Evolutionary conservation across 306 rosid species (phyloP), one percentile per base, ranked within the genome.

Genomic region (Mucuna pruriens): DNA sequence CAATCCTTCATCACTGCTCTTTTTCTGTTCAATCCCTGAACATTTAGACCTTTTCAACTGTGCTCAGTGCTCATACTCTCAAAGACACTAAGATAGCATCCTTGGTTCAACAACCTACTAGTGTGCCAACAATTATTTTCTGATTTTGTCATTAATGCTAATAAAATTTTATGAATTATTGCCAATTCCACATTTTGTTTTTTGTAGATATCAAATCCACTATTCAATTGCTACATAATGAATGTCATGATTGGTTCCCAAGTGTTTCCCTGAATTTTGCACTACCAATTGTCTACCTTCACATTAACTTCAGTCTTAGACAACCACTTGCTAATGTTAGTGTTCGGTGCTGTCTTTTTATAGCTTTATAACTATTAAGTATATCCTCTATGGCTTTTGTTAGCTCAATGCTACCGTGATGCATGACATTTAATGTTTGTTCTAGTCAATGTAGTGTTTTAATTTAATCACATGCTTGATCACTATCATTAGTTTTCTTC

Each of bases 11-110:
- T 81, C 31, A 80, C 25, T 65, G 12, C 52, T 79, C 54, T 79
- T 71, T 71, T 76, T 85, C 26, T 62, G 45, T 73, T 73, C 79
- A 36, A 49, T 60, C 25, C 58, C 45, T 62, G 31, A 16, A 63
- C 40, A 19, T 23, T 52, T 36, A 45, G 15, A 68, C 5, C 8
- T 75, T 62, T 44, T 45, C 63, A 29, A 84, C n/a, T 8, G 52
- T 49, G 42, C 44, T 67, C 38, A 38, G 38, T 75, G 40, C 71
- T 40, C 62, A 66, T 5, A 57, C 45, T 71, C 54, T 3, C 15
- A 22, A 76, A 23, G 31, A 20, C 40, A 54, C 7, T 22, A 55
- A 9, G 63, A 29, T 69, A 54, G 15, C 69, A 58, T 63, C 23
- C 10, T 40, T 74, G 40, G 16, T 51, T 82, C 80, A 73, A 6